Evolutionary conservation across 345 rosid genomes (phyloP).

Genomic region (Cochlearia excelsa): DNA sequence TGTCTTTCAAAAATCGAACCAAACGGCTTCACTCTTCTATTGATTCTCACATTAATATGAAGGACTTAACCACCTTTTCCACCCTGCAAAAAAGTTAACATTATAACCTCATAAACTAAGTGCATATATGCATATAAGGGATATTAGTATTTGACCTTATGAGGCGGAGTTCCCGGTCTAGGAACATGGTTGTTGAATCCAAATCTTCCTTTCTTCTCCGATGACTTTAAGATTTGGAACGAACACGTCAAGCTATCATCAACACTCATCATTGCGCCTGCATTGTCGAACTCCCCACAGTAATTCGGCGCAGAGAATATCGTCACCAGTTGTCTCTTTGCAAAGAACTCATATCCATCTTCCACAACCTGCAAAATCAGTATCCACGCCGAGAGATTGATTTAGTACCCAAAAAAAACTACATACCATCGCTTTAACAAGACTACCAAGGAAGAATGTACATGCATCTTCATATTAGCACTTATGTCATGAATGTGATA

Average conservation of each 20-base stretch:
- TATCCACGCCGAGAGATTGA: not conserved
- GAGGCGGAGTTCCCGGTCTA: not conserved
- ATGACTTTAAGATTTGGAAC: not conserved
- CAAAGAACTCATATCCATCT: not conserved
- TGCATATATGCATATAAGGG: not conserved
- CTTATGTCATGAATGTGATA: not conserved
- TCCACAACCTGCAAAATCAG: not conserved
- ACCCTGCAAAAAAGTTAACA: slow-evolving; percentile 13
- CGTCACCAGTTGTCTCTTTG: not conserved
- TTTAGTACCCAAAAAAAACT: not conserved
- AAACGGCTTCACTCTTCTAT: slow-evolving; percentile 11
- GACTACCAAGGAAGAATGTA: too few species aligned
- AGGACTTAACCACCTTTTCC: slow-evolving; percentile 24
- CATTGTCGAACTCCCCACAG: slow-evolving; percentile 89
- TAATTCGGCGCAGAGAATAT: slow-evolving; percentile 93
- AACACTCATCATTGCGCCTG: slow-evolving; percentile 93
- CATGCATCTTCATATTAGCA: not conserved
- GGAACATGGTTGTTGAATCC: not conserved
- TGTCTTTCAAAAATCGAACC: slow-evolving; percentile 3
- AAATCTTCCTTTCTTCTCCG: not conserved
- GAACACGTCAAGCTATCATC: slow-evolving; percentile 42
- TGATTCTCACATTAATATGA: not conserved
- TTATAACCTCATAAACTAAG: not conserved
- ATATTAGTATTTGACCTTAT: not conserved
- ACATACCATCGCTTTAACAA: not conserved